Evolutionary conservation across 1,284 basidiomycete species (phyloP), one percentile per base, ranked within the genome.

Genomic region (Salmacisia buchloeana): DNA sequence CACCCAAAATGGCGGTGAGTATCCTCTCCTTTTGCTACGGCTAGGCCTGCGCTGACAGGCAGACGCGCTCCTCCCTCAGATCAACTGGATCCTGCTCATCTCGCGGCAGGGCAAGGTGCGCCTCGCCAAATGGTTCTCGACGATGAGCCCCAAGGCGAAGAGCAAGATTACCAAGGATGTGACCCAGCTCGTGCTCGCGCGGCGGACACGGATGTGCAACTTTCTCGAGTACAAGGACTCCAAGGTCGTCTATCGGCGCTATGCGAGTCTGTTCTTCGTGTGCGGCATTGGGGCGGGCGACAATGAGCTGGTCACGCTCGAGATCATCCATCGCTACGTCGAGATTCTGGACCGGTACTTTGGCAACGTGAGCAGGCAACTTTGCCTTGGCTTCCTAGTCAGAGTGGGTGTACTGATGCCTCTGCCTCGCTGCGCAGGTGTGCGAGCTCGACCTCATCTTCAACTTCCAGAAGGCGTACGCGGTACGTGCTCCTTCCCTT

Each of bases 131-230:
- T 99, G 96, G 96, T 99, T 94, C 82, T 89, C 90, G 52, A 98
- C 96, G 0, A 88, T 97, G 84, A 86, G 91, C 23, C 89, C 92
- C 25, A 97, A 97, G 83, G 85, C 85, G 69, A 99, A 98, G 83
- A 87, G 88, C 64, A 98, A 99, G 87, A 97, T 98, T 76, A 90
- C 97, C 73, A 98, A 98, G 84, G 96, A 99, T 81, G 94, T 98
- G 29, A 99, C 96, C 0, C 96, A 99, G 82, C 86, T 98, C 54
- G 96, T 99, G 18, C 86, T 99, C 27, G 93, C 93, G 49, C 86
- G 96, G 52, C 86, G 96, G 69, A 97, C 96, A 59, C 85, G 93
- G 72, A 99, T 98, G 96, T 98, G 94, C 82, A 99, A 99, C 82
- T 93, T 99, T 79, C 82, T 99, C 59, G 96, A 99, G 81, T 98